Base-by-base conservation (phyloP, 345 rosid species). In the Pistacia atlantica region DNA sequence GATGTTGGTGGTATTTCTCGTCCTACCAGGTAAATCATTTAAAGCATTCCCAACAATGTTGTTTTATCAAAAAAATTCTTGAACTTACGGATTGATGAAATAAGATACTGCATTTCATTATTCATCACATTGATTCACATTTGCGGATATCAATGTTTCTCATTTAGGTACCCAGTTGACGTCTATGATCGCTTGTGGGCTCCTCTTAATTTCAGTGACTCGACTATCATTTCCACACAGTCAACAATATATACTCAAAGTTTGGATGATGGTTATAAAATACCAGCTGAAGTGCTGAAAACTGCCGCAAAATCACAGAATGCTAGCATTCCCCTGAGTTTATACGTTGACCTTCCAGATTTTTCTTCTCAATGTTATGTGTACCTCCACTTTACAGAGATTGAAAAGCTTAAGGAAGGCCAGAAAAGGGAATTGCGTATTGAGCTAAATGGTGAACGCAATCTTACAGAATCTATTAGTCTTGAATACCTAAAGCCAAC, bases 121-220 rank as follows among this genome's bases (percentile, higher is more conserved):
- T 17, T 54, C 57, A 16, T 54, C 5, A 13, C 17, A 54, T 54
- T 13, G 57, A n/a, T 63, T 22, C 16, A 28, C 6, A 38, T 14
- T 33, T 8, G 10, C 8, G 6, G 46, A 42, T 28, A 16, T 49
- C 16, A n/a, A 12, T 33, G 4, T 14, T 31, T 75, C 16, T 56
- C 18, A 31, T 14, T 2, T 42, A 72, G 80, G 74, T 77, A 72
- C 69, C 78, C 68, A 31, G 74, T 67, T 49, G 83, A 80, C 73
- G 58, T 61, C 0, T 71, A 80, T 67, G 79, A 77, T 51, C 80
- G 78, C 4, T 0, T 72, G 7, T 77, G 80, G 83, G 4, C 0
- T 14, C 5, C 66, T 3, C 0, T 0, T 1, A 17, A 46, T 16
- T 28, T 38, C 48, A 7, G 0, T 10, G 4, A 9, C 28, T n/a